Base-by-base conservation (phyloP, 257 asterid species). In the Haberlea rhodopensis region DNA sequence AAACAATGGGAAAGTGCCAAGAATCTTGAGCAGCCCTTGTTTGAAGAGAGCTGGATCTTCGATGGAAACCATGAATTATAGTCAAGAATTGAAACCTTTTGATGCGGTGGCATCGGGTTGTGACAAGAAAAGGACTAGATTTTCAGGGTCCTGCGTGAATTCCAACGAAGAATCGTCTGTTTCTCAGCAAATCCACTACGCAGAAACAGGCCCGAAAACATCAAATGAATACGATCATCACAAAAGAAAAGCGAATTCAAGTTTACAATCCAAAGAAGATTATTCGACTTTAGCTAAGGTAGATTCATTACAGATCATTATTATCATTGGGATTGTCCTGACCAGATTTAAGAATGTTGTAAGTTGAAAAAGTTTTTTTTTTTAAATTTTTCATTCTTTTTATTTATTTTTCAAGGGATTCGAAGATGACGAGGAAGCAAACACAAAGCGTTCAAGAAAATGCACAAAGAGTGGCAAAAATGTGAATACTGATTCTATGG, bases 11-110 rank as follows among this genome's bases (percentile, higher is more conserved):
- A 80, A 68, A 52, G 26, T 88, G n/a, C 76, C 87, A 4, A 76
- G 97, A 22, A 91, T 87, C 28, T 79, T 74, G 15, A 92, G 98
- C 56, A 92, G 78, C 62, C 97, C 95, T 22, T 28, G 74, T 19
- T 65, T 87, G 3, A 75, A 82, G 54, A 87, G 58, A 52, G 80
- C n/a, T 43, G 89, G 85, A 72, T 75, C 85, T 45, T 76, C 79
- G 37, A 45, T 57, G 52, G 78, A 62, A 40, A 71, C 59, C 80
- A 72, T 60, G 70, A 72, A 51, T 10, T 37, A 37, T 68, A 57
- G 8, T 53, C 66, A 7, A 77, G 56, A 43, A 54, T 68, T 63
- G 95, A 77, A 58, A 63, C 53, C 75, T 37, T 63, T 20, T 1
- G 63, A 45, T 43, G 71, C 80, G 68, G 31, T 54, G 8, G 29